phyloP scores from a whole-genome alignment of 2,329 filamentous ascomycete genomes.

The Xylaria sp. region DNA sequence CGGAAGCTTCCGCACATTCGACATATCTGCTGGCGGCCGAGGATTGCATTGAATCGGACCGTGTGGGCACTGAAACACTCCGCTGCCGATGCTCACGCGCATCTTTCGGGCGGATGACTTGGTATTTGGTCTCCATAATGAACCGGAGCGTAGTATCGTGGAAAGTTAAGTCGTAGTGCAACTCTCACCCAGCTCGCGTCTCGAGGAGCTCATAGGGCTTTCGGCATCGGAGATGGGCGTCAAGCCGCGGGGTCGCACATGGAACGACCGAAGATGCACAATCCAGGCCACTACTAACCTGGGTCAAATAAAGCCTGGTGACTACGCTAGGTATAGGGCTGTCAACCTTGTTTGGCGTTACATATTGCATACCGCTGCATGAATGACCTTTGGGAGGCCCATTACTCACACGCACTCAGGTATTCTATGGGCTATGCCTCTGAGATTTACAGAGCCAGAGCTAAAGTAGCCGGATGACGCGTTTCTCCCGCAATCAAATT shows the following conservation, averaged over 20 bases:
- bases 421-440: neutral
- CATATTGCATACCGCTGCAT: neutral
- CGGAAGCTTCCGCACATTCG: constrained; percentile 9
- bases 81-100: constrained; percentile 26
- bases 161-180: constrained; percentile 10
- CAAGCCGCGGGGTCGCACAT: constrained; percentile 3
- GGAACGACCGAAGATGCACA: constrained; percentile 9
- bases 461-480: too few relatives aligned
- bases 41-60: constrained; percentile 6
- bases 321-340: neutral
- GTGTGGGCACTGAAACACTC: constrained; percentile 28
- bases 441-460: too few relatives aligned
- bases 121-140: constrained; percentile 19
- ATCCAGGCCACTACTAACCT: neutral
- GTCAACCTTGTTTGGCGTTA: constrained; percentile 9
- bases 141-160: constrained; percentile 6
- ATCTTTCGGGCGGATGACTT: constrained; percentile 25
- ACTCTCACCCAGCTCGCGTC: neutral
- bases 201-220: neutral
- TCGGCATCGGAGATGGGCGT: constrained; percentile 4
- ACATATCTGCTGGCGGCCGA: constrained; percentile 13
- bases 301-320: constrained; percentile 1
- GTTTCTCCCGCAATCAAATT: too few relatives aligned
- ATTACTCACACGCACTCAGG: too few relatives aligned
- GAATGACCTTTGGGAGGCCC: too few relatives aligned